Base-by-base conservation (phyloP, 345 rosid species). In the Schrenkiella parvula region DNA sequence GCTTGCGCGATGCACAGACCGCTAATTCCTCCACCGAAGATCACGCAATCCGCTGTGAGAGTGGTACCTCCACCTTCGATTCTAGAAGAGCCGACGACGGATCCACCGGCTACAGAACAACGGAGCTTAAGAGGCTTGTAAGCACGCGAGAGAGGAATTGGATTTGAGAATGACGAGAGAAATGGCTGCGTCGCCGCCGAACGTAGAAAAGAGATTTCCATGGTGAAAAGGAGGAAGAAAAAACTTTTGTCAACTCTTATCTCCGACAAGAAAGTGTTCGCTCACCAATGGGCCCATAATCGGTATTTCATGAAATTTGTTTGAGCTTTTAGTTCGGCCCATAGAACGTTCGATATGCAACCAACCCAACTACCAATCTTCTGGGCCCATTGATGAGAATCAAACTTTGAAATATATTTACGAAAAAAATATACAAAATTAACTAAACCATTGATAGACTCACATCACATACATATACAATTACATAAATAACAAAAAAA, bases 1-100 rank as follows among this genome's bases (percentile, higher is more conserved):
- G 96, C 90, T 75, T 89, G 93, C 1, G 96, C 96, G 17, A 91
- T 85, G 80, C 93, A 91, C 50, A 89, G 90, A 8, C 91, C 97
- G 42, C 90, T 86, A 68, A 89, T 91, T 64, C 97, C 97, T 14
- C 86, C 93, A 11, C 97, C 97, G 8, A 89, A 79, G 19, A 86
- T 52, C 21, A 89, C 93, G 70, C 92, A 87, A 58, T 89, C 97
- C 13, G 75, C 85, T 10, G 85, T 19, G 47, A 66, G 48, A 34
- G 66, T 60, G 4, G 79, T 71, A 59, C 47, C 67, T 35, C 83
- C 80, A 2, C 55, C 81, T 47, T 72, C 76, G 71, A 67, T 64
- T 35, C 71, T 83, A 5, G 84, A 60, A 0, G 88, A 78, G 37
- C 85, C 69, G 68, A 81, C 67, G 11, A 79, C 72, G 19, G 91